Conservation (phyloP, 2,329 filamentous ascomycete species). For the Ceratocystis huliohia region DNA sequence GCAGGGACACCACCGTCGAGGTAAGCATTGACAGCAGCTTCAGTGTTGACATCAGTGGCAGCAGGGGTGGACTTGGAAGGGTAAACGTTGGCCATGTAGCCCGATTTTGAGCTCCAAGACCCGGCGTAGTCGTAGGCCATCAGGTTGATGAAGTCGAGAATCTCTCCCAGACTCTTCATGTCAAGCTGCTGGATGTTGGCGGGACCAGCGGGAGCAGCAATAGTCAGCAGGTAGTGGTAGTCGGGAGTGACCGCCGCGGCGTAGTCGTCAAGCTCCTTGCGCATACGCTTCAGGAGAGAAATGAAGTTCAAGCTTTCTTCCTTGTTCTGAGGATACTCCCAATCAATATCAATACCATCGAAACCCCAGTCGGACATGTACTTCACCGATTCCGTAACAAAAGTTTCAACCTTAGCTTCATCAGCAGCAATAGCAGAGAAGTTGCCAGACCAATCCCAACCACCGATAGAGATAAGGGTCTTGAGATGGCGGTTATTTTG, state of each 20-base stretch:
- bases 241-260: constrained; percentile 32
- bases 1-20: constrained; percentile 47
- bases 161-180: constrained; percentile 34
- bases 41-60: constrained; percentile 56
- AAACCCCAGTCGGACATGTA: constrained; percentile 62
- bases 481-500: constrained; percentile 67
- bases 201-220: constrained; percentile 40
- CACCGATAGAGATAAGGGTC: constrained; percentile 66
- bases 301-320: constrained; percentile 35
- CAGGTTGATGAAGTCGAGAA: constrained; percentile 45
- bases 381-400: constrained; percentile 55
- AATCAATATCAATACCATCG: constrained; percentile 37
- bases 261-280: constrained; percentile 38
- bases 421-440: constrained; percentile 58
- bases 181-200: constrained; percentile 37
- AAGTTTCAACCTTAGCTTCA: constrained; percentile 46
- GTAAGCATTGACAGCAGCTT: constrained; percentile 54
- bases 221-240: constrained; percentile 42
- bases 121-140: constrained; percentile 69
- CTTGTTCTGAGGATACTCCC: constrained; percentile 31
- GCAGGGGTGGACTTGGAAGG: constrained; percentile 40
- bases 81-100: constrained; percentile 63
- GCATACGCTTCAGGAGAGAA: constrained; percentile 34
- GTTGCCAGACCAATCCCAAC: constrained; percentile 71
- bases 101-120: constrained; percentile 49